Base-by-base conservation (phyloP, 1,139 yeast genomes). In the Blastobotrys illinoisensis region DNA sequence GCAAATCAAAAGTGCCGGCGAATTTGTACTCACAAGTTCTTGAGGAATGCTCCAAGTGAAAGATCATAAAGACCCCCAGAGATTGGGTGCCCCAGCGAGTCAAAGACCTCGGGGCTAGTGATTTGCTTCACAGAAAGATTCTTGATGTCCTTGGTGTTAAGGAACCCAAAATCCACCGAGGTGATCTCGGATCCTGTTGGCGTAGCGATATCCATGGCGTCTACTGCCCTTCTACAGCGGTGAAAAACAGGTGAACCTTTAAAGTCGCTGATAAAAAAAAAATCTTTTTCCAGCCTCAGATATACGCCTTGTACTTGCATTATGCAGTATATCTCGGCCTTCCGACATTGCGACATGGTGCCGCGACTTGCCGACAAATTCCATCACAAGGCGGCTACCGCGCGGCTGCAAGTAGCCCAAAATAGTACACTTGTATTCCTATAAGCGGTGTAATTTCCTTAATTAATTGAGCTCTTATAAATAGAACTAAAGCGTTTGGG, bases 141-240 rank as follows among this genome's bases (percentile, higher is more conserved):
- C 65, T 93, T 81, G 67, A 93, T 85, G 67, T 95, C 99, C 55
- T 81, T 84, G 28, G 95, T 80, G 50, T 89, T 79, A 64, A 91
- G 78, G 64, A 91, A 85, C 54, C 95, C 88, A 73, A 95, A 95
- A 74, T 91, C 97, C 64, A 95, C 97, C 64, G 95, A 85, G 49
- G 83, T 78, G 72, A 95, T 88, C 74, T 89, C 95, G 55, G 98
- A 86, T 62, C 98, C 99, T 53, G 89, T 91, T 52, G 99, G 98
- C 69, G 87, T 88, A 51, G 97, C 84, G 72, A 91, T 87, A 79
- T 91, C 97, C 99, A 91, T 91, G 40, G 44, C 40, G 40, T 49
- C 23, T 44, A 11, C 23, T 44, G 44, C 20, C 32, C 21, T 48
- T 47, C 18, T 18, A 32, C 40, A 32, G 40, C 40, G 24, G 40